phyloP scores from a whole-genome alignment of 495 filamentous ascomycete species.

The Penicillium cosmopolitanum region DNA sequence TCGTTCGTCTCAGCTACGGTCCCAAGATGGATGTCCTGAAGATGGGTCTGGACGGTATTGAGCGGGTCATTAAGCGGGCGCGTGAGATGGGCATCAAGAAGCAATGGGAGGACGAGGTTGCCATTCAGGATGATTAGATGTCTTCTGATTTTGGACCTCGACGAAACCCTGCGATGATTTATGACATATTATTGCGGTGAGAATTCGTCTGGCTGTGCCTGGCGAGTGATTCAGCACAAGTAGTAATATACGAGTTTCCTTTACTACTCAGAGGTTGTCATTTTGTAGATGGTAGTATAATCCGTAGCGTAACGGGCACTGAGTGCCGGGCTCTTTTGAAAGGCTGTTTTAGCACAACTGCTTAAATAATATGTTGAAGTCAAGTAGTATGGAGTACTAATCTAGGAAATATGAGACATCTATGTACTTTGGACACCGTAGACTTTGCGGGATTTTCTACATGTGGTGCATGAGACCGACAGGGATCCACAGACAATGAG shows the following conservation, averaged over 20 bases:
- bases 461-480: too few relatives aligned
- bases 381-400: too few relatives aligned
- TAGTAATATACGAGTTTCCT: conserved; percentile 2
- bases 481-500: too few relatives aligned
- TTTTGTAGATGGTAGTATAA: conserved; percentile 1
- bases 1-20: conserved; percentile 88
- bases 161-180: conserved; percentile 1
- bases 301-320: too few relatives aligned
- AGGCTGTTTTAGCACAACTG: too few relatives aligned
- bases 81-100: conserved; percentile 32
- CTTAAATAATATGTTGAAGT: too few relatives aligned
- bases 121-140: conserved; percentile 45
- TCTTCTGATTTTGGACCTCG: not conserved
- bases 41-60: conserved; percentile 87
- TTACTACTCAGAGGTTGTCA: not conserved
- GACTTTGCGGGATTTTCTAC: too few relatives aligned
- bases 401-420: too few relatives aligned
- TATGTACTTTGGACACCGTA: too few relatives aligned
- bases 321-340: too few relatives aligned
- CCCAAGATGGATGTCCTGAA: conserved; percentile 85
- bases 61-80: conserved; percentile 64
- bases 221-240: not conserved
- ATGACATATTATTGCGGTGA: not conserved
- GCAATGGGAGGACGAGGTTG: conserved; percentile 47
- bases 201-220: not conserved